Percentiles rank a stretch among this genome's conserved stretches.
phyloP scores from a whole-genome alignment of 179 eudicot genomes.

The Beta corolliflora region DNA sequence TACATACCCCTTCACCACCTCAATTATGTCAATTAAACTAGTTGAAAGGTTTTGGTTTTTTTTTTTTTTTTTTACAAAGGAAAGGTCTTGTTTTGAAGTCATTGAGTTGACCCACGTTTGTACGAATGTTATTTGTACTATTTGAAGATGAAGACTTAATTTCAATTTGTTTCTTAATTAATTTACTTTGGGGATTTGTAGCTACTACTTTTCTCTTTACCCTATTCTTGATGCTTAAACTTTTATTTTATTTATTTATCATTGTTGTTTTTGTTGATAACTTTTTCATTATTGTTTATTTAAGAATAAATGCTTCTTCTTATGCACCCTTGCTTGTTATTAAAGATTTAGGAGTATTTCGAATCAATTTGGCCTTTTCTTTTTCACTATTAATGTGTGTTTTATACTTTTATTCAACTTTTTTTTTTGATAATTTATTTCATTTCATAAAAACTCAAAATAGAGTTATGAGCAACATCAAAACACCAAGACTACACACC shows the following conservation, averaged over 20 bases:
- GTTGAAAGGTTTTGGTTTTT: slow-evolving; percentile 27
- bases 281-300: too few species aligned
- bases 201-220: background rate
- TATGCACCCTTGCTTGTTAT: too few species aligned
- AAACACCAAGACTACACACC: too few species aligned
- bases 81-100: slow-evolving; percentile 27
- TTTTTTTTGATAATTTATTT: too few species aligned
- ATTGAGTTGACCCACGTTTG: slow-evolving; percentile 18
- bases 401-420: too few species aligned
- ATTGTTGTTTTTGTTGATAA: too few species aligned
- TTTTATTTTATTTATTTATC: background rate
- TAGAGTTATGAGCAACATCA: too few species aligned
- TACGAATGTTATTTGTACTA: background rate
- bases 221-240: background rate
- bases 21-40: slow-evolving; percentile 19
- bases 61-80: background rate
- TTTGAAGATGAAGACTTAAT: background rate
- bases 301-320: too few species aligned
- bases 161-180: background rate
- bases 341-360: too few species aligned
- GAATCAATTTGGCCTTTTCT: too few species aligned
- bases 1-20: slow-evolving; percentile 1
- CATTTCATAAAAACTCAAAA: too few species aligned
- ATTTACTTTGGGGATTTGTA: background rate
- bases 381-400: too few species aligned